phyloP scores from a whole-genome alignment of 75 land plant genomes.

The Chamaecyparis obtusa region DNA sequence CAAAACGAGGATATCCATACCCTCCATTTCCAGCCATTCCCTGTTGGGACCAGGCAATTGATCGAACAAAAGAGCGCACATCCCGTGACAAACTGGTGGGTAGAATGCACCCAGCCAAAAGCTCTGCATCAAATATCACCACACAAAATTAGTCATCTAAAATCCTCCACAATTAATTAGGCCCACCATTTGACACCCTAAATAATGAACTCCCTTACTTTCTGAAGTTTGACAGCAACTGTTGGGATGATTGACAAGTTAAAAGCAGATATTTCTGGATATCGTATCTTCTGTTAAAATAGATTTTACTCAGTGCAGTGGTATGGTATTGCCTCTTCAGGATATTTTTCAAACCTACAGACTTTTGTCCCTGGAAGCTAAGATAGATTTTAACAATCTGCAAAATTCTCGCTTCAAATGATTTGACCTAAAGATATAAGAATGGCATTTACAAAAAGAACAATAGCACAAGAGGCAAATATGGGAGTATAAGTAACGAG shows the following conservation, averaged over 20 bases:
- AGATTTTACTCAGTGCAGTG: neutral
- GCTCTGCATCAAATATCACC: conserved; percentile 43
- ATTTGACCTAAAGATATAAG: neutral
- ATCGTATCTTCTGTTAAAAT: neutral
- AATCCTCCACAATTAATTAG: neutral
- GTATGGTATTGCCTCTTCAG: neutral
- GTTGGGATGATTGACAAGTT: neutral
- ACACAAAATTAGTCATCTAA: conserved; percentile 6
- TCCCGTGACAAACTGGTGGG: conserved; percentile 62
- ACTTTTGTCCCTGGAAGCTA: neutral
- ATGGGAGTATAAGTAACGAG: neutral
- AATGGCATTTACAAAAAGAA: neutral
- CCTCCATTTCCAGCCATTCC: conserved; percentile 84
- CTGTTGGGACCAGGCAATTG: conserved; percentile 85
- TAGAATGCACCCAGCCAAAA: conserved; percentile 44
- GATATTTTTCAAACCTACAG: neutral
- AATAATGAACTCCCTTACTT: neutral
- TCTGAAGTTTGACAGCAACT: neutral
- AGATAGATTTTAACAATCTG: neutral
- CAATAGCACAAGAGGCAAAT: neutral
- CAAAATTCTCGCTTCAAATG: neutral
- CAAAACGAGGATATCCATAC: conserved; percentile 23
- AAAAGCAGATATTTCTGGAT: neutral
- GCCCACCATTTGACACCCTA: neutral
- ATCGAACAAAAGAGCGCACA: conserved; percentile 56